Evolutionary conservation across 257 asterid genomes (phyloP).

Genomic region (Gentiana dahurica): DNA sequence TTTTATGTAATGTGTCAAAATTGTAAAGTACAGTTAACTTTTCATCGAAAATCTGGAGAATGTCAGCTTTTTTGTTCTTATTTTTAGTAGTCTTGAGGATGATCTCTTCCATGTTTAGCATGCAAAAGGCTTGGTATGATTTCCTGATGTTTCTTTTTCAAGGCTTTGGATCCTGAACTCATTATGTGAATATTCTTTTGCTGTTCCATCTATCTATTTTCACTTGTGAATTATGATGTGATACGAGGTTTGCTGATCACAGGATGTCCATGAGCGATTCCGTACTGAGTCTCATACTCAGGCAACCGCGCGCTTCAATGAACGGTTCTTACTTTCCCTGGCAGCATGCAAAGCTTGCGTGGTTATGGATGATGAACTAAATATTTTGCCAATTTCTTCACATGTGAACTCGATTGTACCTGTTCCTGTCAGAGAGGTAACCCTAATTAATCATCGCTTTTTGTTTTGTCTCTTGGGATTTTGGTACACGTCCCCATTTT

Average conservation of each 20-base stretch:
- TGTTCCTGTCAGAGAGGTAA: conserved; percentile 55
- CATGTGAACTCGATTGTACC: conserved; percentile 67
- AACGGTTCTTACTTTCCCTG: conserved; percentile 88
- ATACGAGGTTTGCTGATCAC: conserved; percentile 21
- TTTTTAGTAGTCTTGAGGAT: neutral
- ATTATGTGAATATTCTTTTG: neutral
- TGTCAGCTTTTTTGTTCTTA: no score
- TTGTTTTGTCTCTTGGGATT: no score
- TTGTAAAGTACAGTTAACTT: no score
- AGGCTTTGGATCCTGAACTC: no score
- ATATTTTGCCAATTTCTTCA: conserved; percentile 91
- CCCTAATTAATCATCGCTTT: conserved; percentile 2
- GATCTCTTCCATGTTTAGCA: neutral
- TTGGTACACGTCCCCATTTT: no score
- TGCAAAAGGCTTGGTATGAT: neutral
- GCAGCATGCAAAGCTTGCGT: conserved; percentile 85
- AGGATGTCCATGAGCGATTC: conserved; percentile 96
- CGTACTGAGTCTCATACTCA: conserved; percentile 88
- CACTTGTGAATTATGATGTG: conserved; percentile 2
- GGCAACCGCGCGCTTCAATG: conserved; percentile 83
- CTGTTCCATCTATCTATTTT: neutral
- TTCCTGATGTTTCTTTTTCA: neutral
- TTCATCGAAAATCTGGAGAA: no score
- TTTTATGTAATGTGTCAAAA: no score
- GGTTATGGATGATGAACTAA: conserved; percentile 95